Conservation (phyloP, 2,329 filamentous ascomycete genomes). For the Boeremia exigua region DNA sequence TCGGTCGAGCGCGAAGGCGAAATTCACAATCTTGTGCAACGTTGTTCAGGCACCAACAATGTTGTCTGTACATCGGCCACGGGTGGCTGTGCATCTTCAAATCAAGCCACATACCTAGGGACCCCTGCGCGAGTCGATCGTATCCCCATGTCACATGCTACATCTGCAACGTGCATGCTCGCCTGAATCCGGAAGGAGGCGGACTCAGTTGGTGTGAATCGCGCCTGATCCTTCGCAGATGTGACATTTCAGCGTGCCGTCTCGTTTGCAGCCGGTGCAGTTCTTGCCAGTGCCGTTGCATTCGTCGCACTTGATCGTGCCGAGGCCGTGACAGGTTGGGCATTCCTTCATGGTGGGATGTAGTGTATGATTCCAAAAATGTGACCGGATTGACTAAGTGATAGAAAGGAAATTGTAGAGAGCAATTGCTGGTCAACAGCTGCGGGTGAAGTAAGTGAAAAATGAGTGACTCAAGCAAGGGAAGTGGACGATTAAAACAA, state of each 20-base stretch:
- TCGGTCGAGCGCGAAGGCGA: background rate
- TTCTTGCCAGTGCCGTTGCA: slow-evolving; percentile 37
- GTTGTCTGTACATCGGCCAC: background rate
- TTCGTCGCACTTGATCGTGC: slow-evolving; percentile 41
- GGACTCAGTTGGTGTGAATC: slow-evolving; percentile 39
- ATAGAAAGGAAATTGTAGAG: background rate
- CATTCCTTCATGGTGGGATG: slow-evolving; percentile 37
- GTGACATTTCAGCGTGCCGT: slow-evolving; percentile 36
- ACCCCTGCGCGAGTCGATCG: slow-evolving; percentile 21
- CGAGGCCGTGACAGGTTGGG: slow-evolving; percentile 42
- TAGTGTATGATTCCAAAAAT: background rate
- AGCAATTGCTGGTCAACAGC: slow-evolving; percentile 7
- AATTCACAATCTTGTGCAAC: too few species aligned
- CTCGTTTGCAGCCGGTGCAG: slow-evolving; percentile 37
- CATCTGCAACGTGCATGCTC: slow-evolving; percentile 8
- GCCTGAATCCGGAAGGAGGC: slow-evolving; percentile 5
- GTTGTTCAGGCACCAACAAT: background rate
- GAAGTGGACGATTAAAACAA: background rate
- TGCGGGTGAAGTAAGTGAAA: background rate
- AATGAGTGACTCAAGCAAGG: slow-evolving; percentile 8
- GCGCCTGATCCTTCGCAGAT: slow-evolving; percentile 44
- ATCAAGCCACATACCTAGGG: slow-evolving; percentile 20
- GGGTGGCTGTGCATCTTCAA: slow-evolving; percentile 7
- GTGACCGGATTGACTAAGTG: background rate
- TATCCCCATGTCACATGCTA: slow-evolving; percentile 18